phyloP scores from a whole-genome alignment of 1,139 yeast genomes.

The Kluyveromyces sp. region DNA sequence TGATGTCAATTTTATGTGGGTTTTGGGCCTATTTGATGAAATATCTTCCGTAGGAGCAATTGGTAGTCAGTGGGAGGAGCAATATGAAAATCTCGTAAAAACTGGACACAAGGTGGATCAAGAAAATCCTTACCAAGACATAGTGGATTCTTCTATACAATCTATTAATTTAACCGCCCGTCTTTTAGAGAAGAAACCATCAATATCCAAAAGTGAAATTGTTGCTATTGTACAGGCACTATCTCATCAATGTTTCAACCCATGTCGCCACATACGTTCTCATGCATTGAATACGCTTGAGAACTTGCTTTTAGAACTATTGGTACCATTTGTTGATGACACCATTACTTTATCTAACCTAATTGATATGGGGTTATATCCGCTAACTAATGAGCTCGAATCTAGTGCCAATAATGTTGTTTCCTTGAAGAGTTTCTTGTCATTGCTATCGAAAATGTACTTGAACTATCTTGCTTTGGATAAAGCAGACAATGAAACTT shows the following conservation, averaged over 20 bases:
- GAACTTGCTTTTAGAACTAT: conserved; percentile 35
- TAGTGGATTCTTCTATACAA: conserved; percentile 50
- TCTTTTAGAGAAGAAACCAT: conserved; percentile 30
- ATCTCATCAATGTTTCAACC: conserved; percentile 84
- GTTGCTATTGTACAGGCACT: conserved; percentile 68
- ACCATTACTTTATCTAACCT: conserved; percentile 45
- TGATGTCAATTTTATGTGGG: conserved; percentile 49
- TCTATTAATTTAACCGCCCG: conserved; percentile 56
- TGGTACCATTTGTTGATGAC: conserved; percentile 22
- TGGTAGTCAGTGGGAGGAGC: conserved; percentile 72
- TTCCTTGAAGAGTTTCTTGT: conserved; percentile 44
- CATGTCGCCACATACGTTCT: conserved; percentile 67
- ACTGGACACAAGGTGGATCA: conserved; percentile 38
- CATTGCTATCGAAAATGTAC: conserved; percentile 64
- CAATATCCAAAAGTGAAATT: conserved; percentile 27
- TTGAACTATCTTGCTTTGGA: conserved; percentile 45
- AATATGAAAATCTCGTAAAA: conserved; percentile 38
- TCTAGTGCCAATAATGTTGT: conserved; percentile 27
- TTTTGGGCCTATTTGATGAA: conserved; percentile 69
- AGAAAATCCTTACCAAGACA: conserved; percentile 44
- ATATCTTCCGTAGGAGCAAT: conserved; percentile 76
- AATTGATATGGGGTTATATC: conserved; percentile 68
- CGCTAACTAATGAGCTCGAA: conserved; percentile 60
- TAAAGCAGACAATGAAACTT: conserved; percentile 37
- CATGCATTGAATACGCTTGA: conserved; percentile 56